Base-by-base conservation (phyloP, 768 basidiomycete genomes). In the Pulveroboletus ravenelii region DNA sequence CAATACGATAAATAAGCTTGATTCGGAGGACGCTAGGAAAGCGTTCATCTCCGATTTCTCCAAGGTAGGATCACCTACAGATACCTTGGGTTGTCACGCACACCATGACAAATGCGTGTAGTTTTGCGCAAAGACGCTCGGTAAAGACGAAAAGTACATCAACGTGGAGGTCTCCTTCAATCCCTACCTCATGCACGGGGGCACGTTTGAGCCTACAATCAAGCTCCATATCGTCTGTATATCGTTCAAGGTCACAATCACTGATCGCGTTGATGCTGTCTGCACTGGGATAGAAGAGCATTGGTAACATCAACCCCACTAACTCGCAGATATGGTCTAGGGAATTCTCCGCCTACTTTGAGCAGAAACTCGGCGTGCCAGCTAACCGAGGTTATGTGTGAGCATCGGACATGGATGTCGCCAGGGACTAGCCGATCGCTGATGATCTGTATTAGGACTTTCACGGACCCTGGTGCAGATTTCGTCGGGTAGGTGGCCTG, bases 121-220 rank as follows among this genome's bases (percentile, higher is more conserved):
- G 85, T 65, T 81, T 52, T 69, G 74, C 9, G 81, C 84, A 9
- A 62, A 75, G 48, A 72, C 72, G 9, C 63, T 87, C 53, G 63
- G 64, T 1, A 87, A 84, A 61, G 81, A 82, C 0, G 78, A 82
- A 58, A 29, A 51, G 13, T 73, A 75, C 55, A 79, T 88, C 55
- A 71, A 74, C n/a, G 69, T 80, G 54, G 73, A 74, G 54, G 74
- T 81, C 57, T 71, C 64, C 10, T 74, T 82, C 70, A 80, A 82
- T 56, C 80, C 86, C 47, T 73, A 71, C 32, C 73, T 87, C 52
- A 75, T 80, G 3, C 87, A 80, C 59, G 71, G 56, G 17, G 85
- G 85, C 13, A 78, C 78, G 5, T 78, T 84, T 47, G 84, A 86
- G 14, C 85, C 85, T 17, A 81, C 84, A 4, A 78, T 85, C 66